These are phyloP conservation scores for Diaporthe sp. DNA, from an alignment of 2,329 filamentous ascomycete species.

Conservation along the genomic window DNA sequence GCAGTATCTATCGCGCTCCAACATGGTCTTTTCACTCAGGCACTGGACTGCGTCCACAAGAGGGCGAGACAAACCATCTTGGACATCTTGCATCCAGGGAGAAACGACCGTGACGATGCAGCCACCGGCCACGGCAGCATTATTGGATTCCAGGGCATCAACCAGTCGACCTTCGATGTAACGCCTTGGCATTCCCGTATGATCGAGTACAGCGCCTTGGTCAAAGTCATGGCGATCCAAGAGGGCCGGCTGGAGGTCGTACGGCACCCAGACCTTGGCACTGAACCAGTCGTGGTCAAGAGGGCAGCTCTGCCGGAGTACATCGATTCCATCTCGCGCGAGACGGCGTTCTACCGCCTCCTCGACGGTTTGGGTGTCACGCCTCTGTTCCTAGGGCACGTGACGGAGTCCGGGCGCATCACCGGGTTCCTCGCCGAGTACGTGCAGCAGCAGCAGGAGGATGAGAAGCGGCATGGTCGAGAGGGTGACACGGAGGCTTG, in stretches of 20 bases:
- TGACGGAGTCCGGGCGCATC: conserved; percentile 17
- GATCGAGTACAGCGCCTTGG: conserved; percentile 33
- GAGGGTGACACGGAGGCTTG: conserved; percentile 6
- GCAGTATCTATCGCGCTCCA: background rate
- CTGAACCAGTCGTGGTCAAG: conserved; percentile 36
- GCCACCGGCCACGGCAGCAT: too few relatives aligned
- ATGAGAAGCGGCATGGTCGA: too few relatives aligned
- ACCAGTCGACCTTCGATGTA: background rate
- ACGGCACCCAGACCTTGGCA: conserved; percentile 34
- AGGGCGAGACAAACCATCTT: too few relatives aligned
- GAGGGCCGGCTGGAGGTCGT: conserved; percentile 39
- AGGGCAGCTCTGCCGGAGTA: conserved; percentile 12
- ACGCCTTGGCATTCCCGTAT: conserved; percentile 31
- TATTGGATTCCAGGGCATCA: background rate
- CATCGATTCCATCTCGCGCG: conserved; percentile 25
- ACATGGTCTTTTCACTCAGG: rapidly evolving
- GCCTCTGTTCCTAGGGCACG: conserved; percentile 40
- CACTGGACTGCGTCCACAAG: too few relatives aligned
- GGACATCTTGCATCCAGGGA: background rate
- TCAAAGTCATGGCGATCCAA: conserved; percentile 32
- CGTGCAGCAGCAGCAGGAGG: background rate
- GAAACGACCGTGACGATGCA: background rate
- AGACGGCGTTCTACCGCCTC: conserved; percentile 37
- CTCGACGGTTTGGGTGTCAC: conserved; percentile 31
- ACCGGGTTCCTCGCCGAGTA: conserved; percentile 42